Evolutionary conservation across 176 grass and related monocot species (phyloP).

Genomic region (Pharus latifolius): DNA sequence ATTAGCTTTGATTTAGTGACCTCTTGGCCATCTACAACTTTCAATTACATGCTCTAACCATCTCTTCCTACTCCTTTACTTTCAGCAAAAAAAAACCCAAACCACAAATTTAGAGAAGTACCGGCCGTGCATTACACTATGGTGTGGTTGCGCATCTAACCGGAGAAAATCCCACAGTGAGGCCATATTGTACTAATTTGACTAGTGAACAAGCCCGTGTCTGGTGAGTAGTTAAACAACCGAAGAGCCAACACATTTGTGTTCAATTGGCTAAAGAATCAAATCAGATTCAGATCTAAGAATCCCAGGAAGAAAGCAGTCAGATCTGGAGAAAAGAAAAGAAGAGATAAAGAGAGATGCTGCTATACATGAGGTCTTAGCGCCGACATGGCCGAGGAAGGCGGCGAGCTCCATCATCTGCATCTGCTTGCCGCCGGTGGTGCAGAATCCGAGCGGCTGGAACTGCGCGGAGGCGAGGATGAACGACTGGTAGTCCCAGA

Average conservation of each 20-base stretch:
- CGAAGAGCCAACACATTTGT: background rate
- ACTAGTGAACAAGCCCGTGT: background rate
- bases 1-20: no score
- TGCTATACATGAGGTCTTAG: constrained; percentile 63
- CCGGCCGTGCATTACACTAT: no score
- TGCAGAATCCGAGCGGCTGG: constrained; percentile 74
- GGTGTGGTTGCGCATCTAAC: no score
- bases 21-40: no score
- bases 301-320: background rate
- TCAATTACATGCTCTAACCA: no score
- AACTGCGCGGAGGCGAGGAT: constrained; percentile 54
- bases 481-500: constrained; percentile 82
- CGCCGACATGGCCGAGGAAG: constrained; percentile 83
- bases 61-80: no score
- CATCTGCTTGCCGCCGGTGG: constrained; percentile 60
- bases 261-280: background rate
- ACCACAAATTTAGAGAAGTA: no score
- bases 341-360: background rate
- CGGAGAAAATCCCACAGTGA: no score
- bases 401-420: constrained; percentile 75
- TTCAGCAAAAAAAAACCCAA: no score
- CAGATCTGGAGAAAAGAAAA: background rate
- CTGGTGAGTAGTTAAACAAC: background rate
- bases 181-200: no score
- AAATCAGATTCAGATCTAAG: background rate